Base-by-base conservation (phyloP, 2,329 filamentous ascomycete species). In the Penicillium sp. region DNA sequence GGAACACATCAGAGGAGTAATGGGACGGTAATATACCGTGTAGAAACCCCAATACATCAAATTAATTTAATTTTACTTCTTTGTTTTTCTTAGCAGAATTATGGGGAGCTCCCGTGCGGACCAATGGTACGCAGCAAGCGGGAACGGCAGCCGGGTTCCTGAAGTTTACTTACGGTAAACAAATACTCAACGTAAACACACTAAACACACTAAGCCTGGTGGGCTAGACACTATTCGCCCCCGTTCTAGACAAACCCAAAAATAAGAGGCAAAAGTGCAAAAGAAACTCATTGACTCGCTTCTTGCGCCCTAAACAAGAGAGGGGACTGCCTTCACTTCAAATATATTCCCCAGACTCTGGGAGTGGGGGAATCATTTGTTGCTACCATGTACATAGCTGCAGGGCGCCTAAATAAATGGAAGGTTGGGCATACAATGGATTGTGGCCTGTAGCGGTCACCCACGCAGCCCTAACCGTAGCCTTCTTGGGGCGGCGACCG, bases 391-490 rank as follows among this genome's bases (percentile, higher is more conserved):
- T 39, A 18, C 18, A 12, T 26, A 15, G n/a, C 34, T 45, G 49
- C 49, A 52, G 13, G 36, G 28, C 29, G 49, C 49, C 49, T 47
- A 16, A 53, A 31, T 50, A 44, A 34, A 42, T 18, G 49, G 42
- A 42, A 42, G 53, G 49, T 55, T 55, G 53, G 53, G 53, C 53
- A 55, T 55, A 52, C 49, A 55, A 23, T 33, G 6, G 33, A 21
- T 2, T 33, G 42, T 26, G 36, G 52, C 48, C 52, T 51, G 47
- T 54, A 43, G 52, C 31, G 36, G 49, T 45, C 52, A 42, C 49
- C 52, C 49, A 52, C 47, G 41, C 42, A 52, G 45, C 42, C 42
- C 45, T 45, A 38, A 28, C 39, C 41, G 26, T 31, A 45, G 48
- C 24, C 42, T 39, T 45, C 33, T 24, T 33, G 41, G 42, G 48